A percentile compares a stretch with the other conserved stretches of the same genome.
phyloP scores from a whole-genome alignment of 345 rosid species.

The Sisymbrium irio region DNA sequence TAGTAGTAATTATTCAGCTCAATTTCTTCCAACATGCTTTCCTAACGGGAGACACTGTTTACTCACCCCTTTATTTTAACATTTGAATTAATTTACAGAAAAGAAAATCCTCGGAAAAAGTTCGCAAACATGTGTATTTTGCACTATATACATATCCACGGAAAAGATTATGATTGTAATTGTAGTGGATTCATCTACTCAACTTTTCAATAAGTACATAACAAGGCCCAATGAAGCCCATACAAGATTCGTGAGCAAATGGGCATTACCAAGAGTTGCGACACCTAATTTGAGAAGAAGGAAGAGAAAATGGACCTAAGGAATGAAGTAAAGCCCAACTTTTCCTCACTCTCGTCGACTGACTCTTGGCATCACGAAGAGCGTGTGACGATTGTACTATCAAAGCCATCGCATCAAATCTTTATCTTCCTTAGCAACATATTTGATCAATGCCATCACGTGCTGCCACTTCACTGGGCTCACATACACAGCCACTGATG shows the following conservation, averaged over 20 bases:
- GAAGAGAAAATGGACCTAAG: neutral
- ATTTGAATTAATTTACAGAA: neutral
- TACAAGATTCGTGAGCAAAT: neutral
- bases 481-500: too few relatives aligned
- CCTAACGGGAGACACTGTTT: slow-evolving; percentile 39
- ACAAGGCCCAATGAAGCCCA: neutral
- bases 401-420: too few relatives aligned
- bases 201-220: neutral
- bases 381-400: too few relatives aligned
- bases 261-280: neutral
- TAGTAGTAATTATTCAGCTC: slow-evolving; percentile 32
- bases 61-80: slow-evolving; percentile 8
- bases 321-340: too few relatives aligned
- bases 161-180: neutral
- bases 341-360: too few relatives aligned
- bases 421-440: too few relatives aligned
- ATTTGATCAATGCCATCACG: too few relatives aligned
- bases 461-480: too few relatives aligned
- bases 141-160: neutral
- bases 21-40: slow-evolving; percentile 34
- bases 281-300: neutral
- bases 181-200: neutral
- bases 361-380: too few relatives aligned
- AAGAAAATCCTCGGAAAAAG: neutral
- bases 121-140: slow-evolving; percentile 3